These are phyloP conservation scores for Apophysomyces ossiformis DNA, from an alignment of 371 early-diverging fungal species.

Conservation along the genomic window DNA sequence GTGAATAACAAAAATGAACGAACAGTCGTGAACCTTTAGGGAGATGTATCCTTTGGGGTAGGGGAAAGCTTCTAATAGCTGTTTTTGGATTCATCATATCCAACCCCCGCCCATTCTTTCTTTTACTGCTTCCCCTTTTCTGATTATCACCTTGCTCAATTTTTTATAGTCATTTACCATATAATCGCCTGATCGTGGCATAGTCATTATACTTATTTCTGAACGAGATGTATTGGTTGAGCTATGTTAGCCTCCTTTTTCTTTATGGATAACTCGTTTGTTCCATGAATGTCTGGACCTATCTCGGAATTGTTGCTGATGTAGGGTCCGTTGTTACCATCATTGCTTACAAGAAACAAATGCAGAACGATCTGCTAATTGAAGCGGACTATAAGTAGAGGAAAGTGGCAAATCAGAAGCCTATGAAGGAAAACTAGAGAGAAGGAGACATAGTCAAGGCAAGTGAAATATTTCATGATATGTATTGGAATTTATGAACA, in stretches of 20 bases:
- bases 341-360: not conserved
- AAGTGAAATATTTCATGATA: too few species aligned
- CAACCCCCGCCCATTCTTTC: slow-evolving; percentile 3
- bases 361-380: not conserved
- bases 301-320: not conserved
- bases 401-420: not conserved
- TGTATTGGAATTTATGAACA: too few species aligned
- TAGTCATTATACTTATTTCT: not conserved
- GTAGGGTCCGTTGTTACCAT: slow-evolving; percentile 8
- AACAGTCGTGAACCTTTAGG: slow-evolving; percentile 8
- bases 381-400: not conserved
- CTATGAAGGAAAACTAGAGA: too few species aligned
- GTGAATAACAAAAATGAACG: slow-evolving; percentile 9
- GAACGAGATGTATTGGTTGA: not conserved
- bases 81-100: not conserved
- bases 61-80: slow-evolving; percentile 8
- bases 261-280: not conserved
- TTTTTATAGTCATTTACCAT: not conserved
- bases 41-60: slow-evolving; percentile 11
- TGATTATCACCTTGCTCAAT: not conserved
- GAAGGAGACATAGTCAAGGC: too few species aligned
- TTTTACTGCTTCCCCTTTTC: slow-evolving; percentile 3
- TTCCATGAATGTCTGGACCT: not conserved
- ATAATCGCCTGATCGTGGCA: too few species aligned
- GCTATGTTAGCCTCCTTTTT: not conserved